Conservation (phyloP, 805 yeast species). For the Candida corydali region DNA sequence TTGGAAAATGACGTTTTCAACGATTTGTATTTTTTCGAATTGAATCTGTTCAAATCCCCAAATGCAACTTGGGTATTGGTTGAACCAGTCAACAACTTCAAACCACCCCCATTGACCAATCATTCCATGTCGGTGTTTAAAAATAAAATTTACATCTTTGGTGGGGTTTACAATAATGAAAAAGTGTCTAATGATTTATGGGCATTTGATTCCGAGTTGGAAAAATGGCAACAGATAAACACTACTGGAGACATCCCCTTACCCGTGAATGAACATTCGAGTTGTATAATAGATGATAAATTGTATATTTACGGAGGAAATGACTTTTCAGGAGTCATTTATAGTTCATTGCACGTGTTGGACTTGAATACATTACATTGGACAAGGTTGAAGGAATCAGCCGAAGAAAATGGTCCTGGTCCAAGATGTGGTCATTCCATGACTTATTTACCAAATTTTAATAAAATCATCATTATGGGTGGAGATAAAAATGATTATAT, state of each 20-base stretch:
- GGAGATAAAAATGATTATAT: slow-evolving; percentile 80
- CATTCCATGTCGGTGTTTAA: slow-evolving; percentile 84
- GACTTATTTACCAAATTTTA: slow-evolving; percentile 61
- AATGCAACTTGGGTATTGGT: slow-evolving; percentile 81
- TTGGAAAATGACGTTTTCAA: slow-evolving; percentile 77
- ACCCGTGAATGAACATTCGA: slow-evolving; percentile 89
- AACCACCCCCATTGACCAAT: slow-evolving; percentile 83
- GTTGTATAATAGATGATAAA: slow-evolving; percentile 71
- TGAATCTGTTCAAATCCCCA: slow-evolving; percentile 79
- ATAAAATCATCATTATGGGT: slow-evolving; percentile 81
- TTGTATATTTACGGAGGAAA: slow-evolving; percentile 91
- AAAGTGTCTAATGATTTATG: slow-evolving; percentile 72
- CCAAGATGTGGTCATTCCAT: slow-evolving; percentile 90
- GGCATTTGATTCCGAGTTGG: slow-evolving; percentile 66
- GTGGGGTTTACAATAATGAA: slow-evolving; percentile 75
- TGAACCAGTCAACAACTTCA: slow-evolving; percentile 43
- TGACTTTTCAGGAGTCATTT: slow-evolving; percentile 63
- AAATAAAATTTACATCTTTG: slow-evolving; percentile 79
- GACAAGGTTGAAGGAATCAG: slow-evolving; percentile 57
- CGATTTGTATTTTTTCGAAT: slow-evolving; percentile 82
- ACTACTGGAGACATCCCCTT: slow-evolving; percentile 76
- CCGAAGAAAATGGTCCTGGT: slow-evolving; percentile 56
- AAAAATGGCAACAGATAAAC: slow-evolving; percentile 66
- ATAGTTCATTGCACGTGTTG: slow-evolving; percentile 66
- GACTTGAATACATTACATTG: slow-evolving; percentile 70